A percentile compares a stretch with the other conserved stretches of the same genome.
phyloP scores from a whole-genome alignment of 164 flowering plant genomes.

The Chimonanthus salicifolius region DNA sequence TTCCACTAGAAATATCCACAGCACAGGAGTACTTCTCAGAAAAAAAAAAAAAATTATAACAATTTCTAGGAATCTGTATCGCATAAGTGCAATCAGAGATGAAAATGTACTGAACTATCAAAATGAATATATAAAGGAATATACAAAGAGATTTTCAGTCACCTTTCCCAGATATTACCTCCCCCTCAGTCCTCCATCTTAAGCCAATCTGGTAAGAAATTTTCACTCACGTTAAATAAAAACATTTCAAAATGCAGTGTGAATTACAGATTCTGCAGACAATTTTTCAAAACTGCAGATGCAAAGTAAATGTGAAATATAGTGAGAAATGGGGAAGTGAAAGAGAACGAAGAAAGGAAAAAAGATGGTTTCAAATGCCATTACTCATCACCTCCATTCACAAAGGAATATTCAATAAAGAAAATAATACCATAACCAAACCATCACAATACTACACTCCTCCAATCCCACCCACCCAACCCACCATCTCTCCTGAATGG shows the following conservation, averaged over 20 bases:
- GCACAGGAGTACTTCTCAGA: background rate
- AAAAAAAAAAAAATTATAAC: no score
- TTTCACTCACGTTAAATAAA: constrained; percentile 3
- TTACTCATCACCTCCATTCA: no score
- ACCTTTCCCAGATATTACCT: constrained; percentile 97
- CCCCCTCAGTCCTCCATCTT: constrained; percentile 95
- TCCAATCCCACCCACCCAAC: no score
- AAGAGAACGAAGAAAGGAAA: no score
- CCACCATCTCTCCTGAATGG: no score
- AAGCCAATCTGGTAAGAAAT: constrained; percentile 66
- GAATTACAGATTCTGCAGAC: background rate
- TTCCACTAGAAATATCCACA: background rate
- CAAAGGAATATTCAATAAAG: no score
- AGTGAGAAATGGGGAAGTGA: background rate
- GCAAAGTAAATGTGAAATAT: background rate
- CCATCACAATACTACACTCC: no score
- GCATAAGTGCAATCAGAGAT: no score
- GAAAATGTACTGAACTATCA: background rate
- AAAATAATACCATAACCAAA: no score
- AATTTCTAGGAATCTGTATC: no score
- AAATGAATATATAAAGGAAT: background rate
- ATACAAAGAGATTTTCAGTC: constrained; percentile 6
- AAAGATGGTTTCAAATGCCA: no score
- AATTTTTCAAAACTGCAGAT: background rate
- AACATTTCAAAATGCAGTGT: background rate